Base-by-base conservation (phyloP, 202 grass and related monocot species). In the Setaria italica region DNA sequence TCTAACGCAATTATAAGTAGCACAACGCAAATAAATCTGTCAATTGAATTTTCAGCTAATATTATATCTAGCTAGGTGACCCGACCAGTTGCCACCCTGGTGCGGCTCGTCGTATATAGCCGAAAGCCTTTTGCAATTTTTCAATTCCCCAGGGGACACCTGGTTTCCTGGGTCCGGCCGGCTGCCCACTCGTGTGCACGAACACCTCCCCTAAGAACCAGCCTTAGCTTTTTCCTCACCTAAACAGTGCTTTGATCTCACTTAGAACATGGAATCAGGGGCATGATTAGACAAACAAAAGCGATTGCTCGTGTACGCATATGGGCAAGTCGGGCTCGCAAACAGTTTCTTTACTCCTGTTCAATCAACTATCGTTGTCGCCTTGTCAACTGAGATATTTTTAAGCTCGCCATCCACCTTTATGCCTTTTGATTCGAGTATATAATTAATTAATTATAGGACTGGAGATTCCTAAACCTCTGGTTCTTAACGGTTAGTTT, bases 151-250 rank as follows among this genome's bases (percentile, higher is more conserved):
- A 68, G 74, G 80, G 79, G 58, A 49, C 73, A 88, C 90, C 89
- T 83, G 80, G 58, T 91, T 83, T 88, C 85, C 66, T 47, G 92
- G 89, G 87, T 85, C 69, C 25, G 85, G 86, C 82, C 62, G 85
- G 87, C 43, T 41, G 39, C 84, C 79, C 64, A 95, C 85, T 93
- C 90, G 85, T 93, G 95, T 77, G 91, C 95, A 93, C 92, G 87
- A 91, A 90, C 87, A 83, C 82, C 72, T 67, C 82, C 47, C 70
- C 80, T 78, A 75, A 90, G 54, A 74, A 73, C 66, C 60, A 78
- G 64, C 82, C 39, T 41, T 41, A 41, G 39, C 75, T 83, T 64
- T 74, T 76, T 15, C 70, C 67, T 64, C 67, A 79, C 72, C 73
- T 79, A 80, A 86, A 80, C 67, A 19, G 49, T 29, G 33, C 75